Evolutionary conservation across 371 early-diverging fungal genomes (phyloP).

Genomic region (Mucor plumbeus): DNA sequence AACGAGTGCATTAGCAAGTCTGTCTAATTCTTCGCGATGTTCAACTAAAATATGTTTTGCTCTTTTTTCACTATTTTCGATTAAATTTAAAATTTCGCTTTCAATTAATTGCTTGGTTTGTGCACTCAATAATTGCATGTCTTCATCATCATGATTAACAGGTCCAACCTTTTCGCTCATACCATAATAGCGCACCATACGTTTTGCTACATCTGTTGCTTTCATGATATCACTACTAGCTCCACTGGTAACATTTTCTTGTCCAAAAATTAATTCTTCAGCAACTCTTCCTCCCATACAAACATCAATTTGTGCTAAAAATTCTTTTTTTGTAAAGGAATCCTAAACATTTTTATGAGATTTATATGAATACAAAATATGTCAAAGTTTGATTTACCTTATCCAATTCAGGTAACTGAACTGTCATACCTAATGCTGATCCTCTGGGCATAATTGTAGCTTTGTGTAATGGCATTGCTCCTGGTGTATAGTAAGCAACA

Average conservation of each 20-base stretch:
- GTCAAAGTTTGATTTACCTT: slow-evolving; percentile 43
- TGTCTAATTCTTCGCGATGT: slow-evolving; percentile 86
- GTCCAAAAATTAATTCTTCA: slow-evolving; percentile 94
- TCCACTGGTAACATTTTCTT: slow-evolving; percentile 94
- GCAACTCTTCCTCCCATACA: slow-evolving; percentile 98
- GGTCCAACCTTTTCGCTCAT: slow-evolving; percentile 93
- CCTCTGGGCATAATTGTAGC: slow-evolving; percentile 98
- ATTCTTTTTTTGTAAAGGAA: slow-evolving; percentile 83
- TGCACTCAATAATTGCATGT: slow-evolving; percentile 71
- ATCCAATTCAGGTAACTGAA: slow-evolving; percentile 96
- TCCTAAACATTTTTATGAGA: slow-evolving; percentile 43
- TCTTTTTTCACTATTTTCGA: slow-evolving; percentile 68
- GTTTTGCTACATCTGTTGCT: slow-evolving; percentile 89
- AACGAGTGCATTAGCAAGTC: slow-evolving; percentile 90
- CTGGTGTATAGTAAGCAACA: slow-evolving; percentile 93
- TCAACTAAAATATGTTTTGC: slow-evolving; percentile 73
- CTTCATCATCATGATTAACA: slow-evolving; percentile 67
- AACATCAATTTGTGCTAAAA: slow-evolving; percentile 91
- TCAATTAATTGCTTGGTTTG: slow-evolving; percentile 85
- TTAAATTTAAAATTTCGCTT: slow-evolving; percentile 76
- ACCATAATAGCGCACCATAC: slow-evolving; percentile 92
- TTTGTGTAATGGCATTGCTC: slow-evolving; percentile 97
- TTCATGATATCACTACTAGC: slow-evolving; percentile 90
- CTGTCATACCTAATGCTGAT: slow-evolving; percentile 87
- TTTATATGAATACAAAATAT: neutral